A percentile compares a stretch with the other conserved stretches of the same genome.
These are phyloP conservation scores for Verticillium tricorpus DNA, from an alignment of 2,329 filamentous ascomycete species.

Conservation along the genomic window DNA sequence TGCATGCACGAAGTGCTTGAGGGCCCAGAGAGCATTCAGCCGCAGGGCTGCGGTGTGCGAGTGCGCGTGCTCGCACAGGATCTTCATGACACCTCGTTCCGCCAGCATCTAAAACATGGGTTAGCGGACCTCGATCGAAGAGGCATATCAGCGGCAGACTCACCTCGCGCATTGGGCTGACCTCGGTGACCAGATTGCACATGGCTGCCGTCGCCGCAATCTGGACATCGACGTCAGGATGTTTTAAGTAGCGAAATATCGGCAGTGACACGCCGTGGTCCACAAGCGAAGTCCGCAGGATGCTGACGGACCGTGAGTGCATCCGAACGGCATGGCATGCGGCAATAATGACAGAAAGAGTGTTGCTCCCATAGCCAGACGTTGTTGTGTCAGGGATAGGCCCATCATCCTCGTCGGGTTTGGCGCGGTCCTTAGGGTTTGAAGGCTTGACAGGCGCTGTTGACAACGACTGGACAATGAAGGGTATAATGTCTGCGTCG, in stretches of 20 bases:
- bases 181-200: slow-evolving; percentile 80
- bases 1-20: slow-evolving; percentile 83
- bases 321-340: slow-evolving; percentile 79
- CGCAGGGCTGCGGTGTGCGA: slow-evolving; percentile 75
- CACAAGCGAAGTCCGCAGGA: slow-evolving; percentile 79
- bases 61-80: slow-evolving; percentile 79
- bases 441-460: slow-evolving; percentile 50
- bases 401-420: slow-evolving; percentile 30
- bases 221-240: slow-evolving; percentile 73
- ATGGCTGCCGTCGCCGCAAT: slow-evolving; percentile 81
- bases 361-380: slow-evolving; percentile 65
- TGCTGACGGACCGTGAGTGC: slow-evolving; percentile 77
- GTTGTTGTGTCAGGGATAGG: slow-evolving; percentile 17
- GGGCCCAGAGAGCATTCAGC: slow-evolving; percentile 83
- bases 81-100: slow-evolving; percentile 67
- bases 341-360: slow-evolving; percentile 72
- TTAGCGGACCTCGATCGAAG: slow-evolving; percentile 13
- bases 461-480: slow-evolving; percentile 75
- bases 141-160: slow-evolving; percentile 25
- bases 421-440: slow-evolving; percentile 34
- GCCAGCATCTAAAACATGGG: slow-evolving; percentile 57
- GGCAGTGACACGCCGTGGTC: slow-evolving; percentile 79
- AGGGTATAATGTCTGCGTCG: slow-evolving; percentile 73
- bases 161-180: slow-evolving; percentile 87
- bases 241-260: slow-evolving; percentile 68